Evolutionary conservation across 257 asterid species (phyloP).

Genomic region (Nicotiana noctiflora): DNA sequence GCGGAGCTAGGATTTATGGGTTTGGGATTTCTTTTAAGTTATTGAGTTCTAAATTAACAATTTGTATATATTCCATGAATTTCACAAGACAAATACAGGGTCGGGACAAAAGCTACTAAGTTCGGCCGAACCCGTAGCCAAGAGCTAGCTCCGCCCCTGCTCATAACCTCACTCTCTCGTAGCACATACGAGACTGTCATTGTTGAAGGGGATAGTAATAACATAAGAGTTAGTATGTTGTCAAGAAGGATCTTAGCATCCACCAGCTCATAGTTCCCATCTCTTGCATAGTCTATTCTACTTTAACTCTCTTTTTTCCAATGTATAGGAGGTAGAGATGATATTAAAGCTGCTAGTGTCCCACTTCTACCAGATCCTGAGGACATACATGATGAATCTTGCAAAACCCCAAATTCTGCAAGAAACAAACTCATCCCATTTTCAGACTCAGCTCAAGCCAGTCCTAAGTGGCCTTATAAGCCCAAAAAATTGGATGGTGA

Average conservation of each 20-base stretch:
- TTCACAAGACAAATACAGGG: too few species aligned
- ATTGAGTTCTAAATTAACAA: too few species aligned
- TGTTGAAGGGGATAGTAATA: background rate
- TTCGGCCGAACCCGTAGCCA: too few species aligned
- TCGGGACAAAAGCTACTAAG: too few species aligned
- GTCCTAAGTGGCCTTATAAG: slow-evolving; percentile 56
- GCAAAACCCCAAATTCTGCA: slow-evolving; percentile 46
- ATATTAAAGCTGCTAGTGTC: slow-evolving; percentile 28
- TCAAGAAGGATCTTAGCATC: too few species aligned
- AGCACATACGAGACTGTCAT: background rate
- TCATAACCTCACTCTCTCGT: background rate
- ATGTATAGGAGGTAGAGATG: slow-evolving; percentile 41
- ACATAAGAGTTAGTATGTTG: background rate
- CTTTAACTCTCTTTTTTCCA: background rate
- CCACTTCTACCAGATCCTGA: slow-evolving; percentile 38
- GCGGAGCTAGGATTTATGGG: too few species aligned
- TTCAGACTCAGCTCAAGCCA: slow-evolving; percentile 65
- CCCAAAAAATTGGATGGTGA: slow-evolving; percentile 28
- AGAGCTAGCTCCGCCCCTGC: too few species aligned
- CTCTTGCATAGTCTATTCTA: background rate
- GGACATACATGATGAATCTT: slow-evolving; percentile 35
- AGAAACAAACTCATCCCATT: slow-evolving; percentile 48
- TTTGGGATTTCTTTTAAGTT: too few species aligned
- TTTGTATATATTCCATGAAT: too few species aligned
- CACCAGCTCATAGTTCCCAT: background rate